Percentiles rank a stretch among this genome's conserved stretches.
These are phyloP conservation scores for Venturia effusa DNA, from an alignment of 2,329 filamentous ascomycete species.

Conservation along the genomic window DNA sequence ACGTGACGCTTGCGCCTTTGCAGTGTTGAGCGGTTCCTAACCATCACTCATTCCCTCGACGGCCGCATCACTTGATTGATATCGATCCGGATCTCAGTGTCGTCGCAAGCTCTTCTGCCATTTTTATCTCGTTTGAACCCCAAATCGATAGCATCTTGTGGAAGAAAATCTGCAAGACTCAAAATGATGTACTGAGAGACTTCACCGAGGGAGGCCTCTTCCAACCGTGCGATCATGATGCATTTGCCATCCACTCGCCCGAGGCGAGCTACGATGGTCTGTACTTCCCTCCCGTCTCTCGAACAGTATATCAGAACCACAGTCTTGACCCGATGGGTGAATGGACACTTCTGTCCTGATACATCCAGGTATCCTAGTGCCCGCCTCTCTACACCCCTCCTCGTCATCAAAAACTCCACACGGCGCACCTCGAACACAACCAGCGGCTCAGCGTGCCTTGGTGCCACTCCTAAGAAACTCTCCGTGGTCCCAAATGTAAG, in stretches of 20 bases:
- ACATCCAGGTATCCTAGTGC: background rate
- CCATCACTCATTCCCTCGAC: background rate
- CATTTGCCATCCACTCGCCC: background rate
- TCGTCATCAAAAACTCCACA: background rate
- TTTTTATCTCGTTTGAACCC: background rate
- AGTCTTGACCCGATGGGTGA: background rate
- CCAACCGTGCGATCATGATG: too few species aligned
- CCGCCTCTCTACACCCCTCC: background rate
- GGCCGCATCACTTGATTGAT: background rate
- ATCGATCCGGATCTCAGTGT: background rate
- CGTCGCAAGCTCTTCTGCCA: background rate
- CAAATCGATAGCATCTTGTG: background rate
- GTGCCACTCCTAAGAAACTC: background rate
- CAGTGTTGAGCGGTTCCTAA: background rate
- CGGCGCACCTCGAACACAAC: background rate
- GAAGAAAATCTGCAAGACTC: background rate
- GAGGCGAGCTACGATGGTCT: background rate
- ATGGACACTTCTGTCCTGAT: background rate
- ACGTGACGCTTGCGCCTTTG: background rate
- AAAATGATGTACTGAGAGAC: background rate
- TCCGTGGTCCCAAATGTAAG: background rate
- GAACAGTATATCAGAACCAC: background rate
- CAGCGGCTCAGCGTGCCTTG: background rate
- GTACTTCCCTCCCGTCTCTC: background rate
- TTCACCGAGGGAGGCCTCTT: too few species aligned